phyloP scores from a whole-genome alignment of 768 basidiomycete species.

The Leccinum incarnatum region DNA sequence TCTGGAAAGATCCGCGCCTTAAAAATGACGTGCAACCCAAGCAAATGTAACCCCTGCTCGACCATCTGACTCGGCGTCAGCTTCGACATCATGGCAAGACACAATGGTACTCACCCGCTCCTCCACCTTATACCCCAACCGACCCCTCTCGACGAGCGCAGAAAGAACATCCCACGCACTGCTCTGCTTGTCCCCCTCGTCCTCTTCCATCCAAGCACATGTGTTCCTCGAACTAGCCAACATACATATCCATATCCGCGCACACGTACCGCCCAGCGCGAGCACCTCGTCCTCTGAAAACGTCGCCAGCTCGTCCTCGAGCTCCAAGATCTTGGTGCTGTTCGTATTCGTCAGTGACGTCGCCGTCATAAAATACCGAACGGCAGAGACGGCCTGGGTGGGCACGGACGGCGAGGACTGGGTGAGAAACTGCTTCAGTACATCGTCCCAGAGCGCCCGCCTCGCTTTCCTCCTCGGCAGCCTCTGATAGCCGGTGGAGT shows the following conservation, averaged over 20 bases:
- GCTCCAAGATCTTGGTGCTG: constrained; percentile 76
- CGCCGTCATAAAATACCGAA: constrained; percentile 69
- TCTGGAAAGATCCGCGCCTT: no score
- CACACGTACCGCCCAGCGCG: constrained; percentile 64
- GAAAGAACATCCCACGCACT: no score
- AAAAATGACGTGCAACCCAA: no score
- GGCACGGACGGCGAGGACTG: constrained; percentile 43
- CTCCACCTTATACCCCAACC: no score
- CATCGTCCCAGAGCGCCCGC: constrained; percentile 28
- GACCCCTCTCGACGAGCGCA: no score
- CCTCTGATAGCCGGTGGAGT: constrained; percentile 50
- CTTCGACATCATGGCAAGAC: no score
- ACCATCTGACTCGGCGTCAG: no score
- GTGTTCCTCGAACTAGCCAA: constrained; percentile 71
- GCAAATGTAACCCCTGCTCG: no score
- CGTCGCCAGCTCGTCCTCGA: constrained; percentile 43
- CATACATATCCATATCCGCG: constrained; percentile 52
- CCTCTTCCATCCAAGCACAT: constrained; percentile 72
- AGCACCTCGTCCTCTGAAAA: constrained; percentile 18
- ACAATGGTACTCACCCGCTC: no score
- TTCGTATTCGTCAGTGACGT: constrained; percentile 83
- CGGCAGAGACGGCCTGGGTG: constrained; percentile 64
- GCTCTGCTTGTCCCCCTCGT: no score
- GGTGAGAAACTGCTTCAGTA: no score
- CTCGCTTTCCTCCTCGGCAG: constrained; percentile 44